Conservation (phyloP, 306 rosid species). For the Bauhinia variegata region DNA sequence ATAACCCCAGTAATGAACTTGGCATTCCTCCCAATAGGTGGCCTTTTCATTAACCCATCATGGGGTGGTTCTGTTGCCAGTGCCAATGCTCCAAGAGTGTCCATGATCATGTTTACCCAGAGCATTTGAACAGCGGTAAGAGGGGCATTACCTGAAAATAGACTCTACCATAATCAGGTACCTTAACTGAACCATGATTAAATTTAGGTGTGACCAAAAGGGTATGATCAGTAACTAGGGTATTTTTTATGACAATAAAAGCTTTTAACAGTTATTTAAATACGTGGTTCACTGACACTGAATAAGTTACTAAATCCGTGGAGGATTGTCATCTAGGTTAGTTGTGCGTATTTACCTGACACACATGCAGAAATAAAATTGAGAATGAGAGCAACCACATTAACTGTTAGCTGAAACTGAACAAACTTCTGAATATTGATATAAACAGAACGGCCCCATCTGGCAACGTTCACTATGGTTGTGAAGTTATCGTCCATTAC, state of each 20-base stretch:
- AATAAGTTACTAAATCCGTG: no score
- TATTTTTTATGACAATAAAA: no score
- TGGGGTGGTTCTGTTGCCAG: conserved; percentile 91
- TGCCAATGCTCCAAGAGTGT: conserved; percentile 90
- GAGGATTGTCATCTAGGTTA: background rate
- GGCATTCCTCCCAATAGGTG: conserved; percentile 66
- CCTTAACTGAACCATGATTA: background rate
- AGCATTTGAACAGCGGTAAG: conserved; percentile 96
- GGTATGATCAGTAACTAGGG: background rate
- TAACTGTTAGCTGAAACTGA: conserved; percentile 93
- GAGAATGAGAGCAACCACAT: conserved; percentile 86
- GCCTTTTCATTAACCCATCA: conserved; percentile 75
- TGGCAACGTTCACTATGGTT: conserved; percentile 75
- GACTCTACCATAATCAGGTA: background rate
- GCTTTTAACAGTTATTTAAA: no score
- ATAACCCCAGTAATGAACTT: conserved; percentile 65
- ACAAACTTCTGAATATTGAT: conserved; percentile 92
- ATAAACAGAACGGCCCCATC: conserved; percentile 95
- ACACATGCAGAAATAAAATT: conserved; percentile 80
- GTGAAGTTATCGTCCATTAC: conserved; percentile 87
- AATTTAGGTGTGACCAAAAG: background rate
- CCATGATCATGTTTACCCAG: conserved; percentile 98
- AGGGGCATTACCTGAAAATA: conserved; percentile 76
- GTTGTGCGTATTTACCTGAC: conserved; percentile 46
- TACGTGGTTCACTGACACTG: no score